Conservation (phyloP, 176 grass and related monocot genomes). For the Musa beccarii region DNA sequence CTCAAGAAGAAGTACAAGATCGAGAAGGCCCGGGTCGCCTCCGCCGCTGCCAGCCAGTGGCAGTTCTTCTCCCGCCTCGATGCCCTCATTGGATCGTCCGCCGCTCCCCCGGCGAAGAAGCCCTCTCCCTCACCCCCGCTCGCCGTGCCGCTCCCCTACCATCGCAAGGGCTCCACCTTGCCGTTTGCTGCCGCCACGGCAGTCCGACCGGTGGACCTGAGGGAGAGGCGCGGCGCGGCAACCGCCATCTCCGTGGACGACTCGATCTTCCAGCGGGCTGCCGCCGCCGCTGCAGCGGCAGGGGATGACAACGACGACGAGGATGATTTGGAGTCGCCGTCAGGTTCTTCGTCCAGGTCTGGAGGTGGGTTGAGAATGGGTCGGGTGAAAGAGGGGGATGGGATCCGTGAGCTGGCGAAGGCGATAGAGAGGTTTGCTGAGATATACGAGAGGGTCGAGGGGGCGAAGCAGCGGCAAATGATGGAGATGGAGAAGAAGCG, state of each 20-base stretch:
- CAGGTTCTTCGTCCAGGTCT: conserved; percentile 39
- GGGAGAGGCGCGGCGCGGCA: not conserved
- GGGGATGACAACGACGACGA: conserved; percentile 17
- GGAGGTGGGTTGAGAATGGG: conserved; percentile 20
- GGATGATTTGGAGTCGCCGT: conserved; percentile 16
- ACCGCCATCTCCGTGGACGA: conserved; percentile 21
- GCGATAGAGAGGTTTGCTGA: conserved; percentile 67
- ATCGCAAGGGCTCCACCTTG: conserved; percentile 9
- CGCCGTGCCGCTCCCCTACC: conserved; percentile 22
- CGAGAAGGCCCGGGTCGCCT: conserved; percentile 37
- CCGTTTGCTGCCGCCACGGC: not conserved
- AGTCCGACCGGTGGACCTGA: not conserved
- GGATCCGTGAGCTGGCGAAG: conserved; percentile 51
- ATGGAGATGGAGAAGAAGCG: conserved; percentile 76
- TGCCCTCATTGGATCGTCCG: conserved; percentile 46
- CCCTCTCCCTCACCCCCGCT: conserved; percentile 23
- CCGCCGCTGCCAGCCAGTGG: conserved; percentile 40
- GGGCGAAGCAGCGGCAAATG: conserved; percentile 53
- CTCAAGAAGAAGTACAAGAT: conserved; percentile 99
- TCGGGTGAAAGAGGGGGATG: conserved; percentile 21
- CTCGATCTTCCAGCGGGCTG: conserved; percentile 22
- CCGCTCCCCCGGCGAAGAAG: conserved; percentile 23
- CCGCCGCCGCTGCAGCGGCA: conserved; percentile 29
- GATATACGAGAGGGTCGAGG: conserved; percentile 87
- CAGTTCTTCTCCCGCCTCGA: conserved; percentile 65